Evolutionary conservation across 164 flowering plant species (phyloP).

Genomic region (Litsea cubeba): DNA sequence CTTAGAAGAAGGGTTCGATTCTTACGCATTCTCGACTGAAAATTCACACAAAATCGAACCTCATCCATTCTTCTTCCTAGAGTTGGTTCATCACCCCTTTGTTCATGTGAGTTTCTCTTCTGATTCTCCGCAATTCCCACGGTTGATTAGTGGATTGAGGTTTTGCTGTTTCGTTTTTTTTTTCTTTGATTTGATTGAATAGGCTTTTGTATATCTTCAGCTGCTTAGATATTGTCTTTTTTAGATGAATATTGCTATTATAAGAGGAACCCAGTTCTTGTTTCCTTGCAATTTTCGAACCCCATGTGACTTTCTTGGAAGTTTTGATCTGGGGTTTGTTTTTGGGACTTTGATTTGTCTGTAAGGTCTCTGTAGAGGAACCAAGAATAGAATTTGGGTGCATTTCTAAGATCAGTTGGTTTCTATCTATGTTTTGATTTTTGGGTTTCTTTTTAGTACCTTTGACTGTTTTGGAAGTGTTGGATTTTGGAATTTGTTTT

Average conservation of each 20-base stretch:
- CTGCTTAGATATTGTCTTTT: background rate
- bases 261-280: background rate
- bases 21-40: too few relatives aligned
- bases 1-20: too few relatives aligned
- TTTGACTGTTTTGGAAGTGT: background rate
- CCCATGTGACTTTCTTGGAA: background rate
- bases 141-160: background rate
- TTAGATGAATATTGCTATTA: background rate
- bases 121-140: background rate
- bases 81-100: background rate
- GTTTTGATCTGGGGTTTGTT: background rate
- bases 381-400: background rate
- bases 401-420: background rate
- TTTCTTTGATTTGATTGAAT: too few relatives aligned
- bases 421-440: too few relatives aligned
- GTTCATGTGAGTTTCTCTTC: background rate
- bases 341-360: background rate
- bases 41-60: background rate
- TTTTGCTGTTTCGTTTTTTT: too few relatives aligned
- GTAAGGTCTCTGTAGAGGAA: background rate
- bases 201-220: too few relatives aligned
- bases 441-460: background rate
- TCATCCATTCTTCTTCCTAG: background rate
- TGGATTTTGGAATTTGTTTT: background rate
- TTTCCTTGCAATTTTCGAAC: too few relatives aligned